These are phyloP conservation scores for Daldinia caldariorum DNA, from an alignment of 495 filamentous ascomycete species.

Conservation along the genomic window DNA sequence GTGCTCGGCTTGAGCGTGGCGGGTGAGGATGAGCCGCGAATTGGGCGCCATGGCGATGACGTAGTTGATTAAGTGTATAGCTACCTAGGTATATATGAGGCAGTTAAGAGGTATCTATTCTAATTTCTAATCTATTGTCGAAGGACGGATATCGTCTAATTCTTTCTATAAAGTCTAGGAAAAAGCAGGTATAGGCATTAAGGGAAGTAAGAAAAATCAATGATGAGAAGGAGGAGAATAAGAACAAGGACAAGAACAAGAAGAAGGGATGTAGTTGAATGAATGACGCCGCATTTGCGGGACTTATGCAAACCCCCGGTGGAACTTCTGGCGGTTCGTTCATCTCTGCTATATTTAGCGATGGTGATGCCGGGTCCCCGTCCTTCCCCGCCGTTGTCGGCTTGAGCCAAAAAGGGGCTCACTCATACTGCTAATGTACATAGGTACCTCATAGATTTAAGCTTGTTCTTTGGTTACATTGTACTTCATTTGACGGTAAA, in stretches of 20 bases:
- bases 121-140: slow-evolving; percentile 7
- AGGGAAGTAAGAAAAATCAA: background rate
- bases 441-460: too few relatives aligned
- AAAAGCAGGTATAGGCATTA: background rate
- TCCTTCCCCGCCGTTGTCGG: slow-evolving; percentile 17
- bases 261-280: background rate
- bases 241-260: too few relatives aligned
- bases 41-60: slow-evolving; percentile 64
- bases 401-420: slow-evolving; percentile 9
- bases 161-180: background rate
- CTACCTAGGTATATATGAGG: too few relatives aligned
- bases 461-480: too few relatives aligned
- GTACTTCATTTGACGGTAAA: too few relatives aligned
- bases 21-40: slow-evolving; percentile 61
- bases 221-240: background rate
- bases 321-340: slow-evolving; percentile 24
- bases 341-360: slow-evolving; percentile 20
- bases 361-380: slow-evolving; percentile 25
- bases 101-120: background rate
- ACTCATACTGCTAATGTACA: too few relatives aligned
- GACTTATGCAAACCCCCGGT: slow-evolving; percentile 21
- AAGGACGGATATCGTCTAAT: background rate
- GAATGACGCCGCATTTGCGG: slow-evolving; percentile 7
- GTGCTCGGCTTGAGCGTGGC: slow-evolving; percentile 67
- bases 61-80: background rate